Evolutionary conservation across 345 rosid species (phyloP), one percentile per base, ranked within the genome.

Genomic region (Odontarrhena argentea): DNA sequence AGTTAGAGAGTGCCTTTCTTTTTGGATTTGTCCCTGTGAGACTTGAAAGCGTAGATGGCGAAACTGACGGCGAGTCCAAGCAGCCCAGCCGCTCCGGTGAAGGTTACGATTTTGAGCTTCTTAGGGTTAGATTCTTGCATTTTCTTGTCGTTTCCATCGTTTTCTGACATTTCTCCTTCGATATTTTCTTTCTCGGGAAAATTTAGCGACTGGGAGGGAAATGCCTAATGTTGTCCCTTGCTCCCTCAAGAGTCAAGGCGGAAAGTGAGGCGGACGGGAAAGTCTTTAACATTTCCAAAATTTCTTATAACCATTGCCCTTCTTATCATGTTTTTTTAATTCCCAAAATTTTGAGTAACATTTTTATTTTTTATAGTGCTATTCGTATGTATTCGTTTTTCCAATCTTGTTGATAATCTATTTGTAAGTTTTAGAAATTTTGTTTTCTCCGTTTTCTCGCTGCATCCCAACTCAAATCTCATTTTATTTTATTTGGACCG

Each of bases 61-160:
- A 93, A 74, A 81, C 70, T 70, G 46, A 72, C 85, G 60, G 95
- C 86, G 67, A 93, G 71, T 57, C 85, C 88, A 13, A 80, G 44
- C 14, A 86, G 65, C 57, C 94, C 96, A 26, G 95, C 87, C 38
- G 85, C 84, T 54, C 98, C 97, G 76, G 92, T 80, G 77, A 86
- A 70, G 62, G 87, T 84, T 10, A 90, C 47, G 30, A 81, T 49
- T 68, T 62, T 84, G 25, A 75, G 70, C 70, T 78, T 71, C 77
- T 74, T 82, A 71, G 63, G 80, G 37, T 76, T 83, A 66, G 74
- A 79, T 63, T 77, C 60, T 60, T 38, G 47, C 71, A 41, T 43
- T 56, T 69, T 79, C 80, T 77, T 79, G 43, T 60, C 26, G 53
- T 55, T 74, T 74, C 67, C 77, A 48, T 60, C 81, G 61, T 62